Conservation (phyloP, 768 basidiomycete genomes). For the Mycena albidolilacea region DNA sequence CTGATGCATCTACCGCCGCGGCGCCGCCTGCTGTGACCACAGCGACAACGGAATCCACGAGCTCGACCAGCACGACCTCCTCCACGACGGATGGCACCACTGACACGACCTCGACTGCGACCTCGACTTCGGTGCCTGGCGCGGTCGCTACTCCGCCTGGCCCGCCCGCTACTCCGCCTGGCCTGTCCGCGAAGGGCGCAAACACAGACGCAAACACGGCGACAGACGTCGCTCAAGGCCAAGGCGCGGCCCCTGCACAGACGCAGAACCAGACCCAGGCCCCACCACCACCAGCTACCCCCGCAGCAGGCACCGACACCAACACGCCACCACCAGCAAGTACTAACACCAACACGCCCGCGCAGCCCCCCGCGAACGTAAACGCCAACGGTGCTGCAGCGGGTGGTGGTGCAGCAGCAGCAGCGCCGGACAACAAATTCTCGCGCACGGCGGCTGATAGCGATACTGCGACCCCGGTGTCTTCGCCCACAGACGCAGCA, state of each 20-base stretch:
- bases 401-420: conserved; percentile 12
- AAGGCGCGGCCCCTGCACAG: conserved; percentile 17
- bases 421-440: conserved; percentile 8
- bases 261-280: conserved; percentile 16
- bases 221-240: background rate
- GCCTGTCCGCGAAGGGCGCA: conserved; percentile 8
- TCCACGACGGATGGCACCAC: conserved; percentile 18
- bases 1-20: conserved; percentile 14
- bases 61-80: conserved; percentile 9
- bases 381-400: conserved; percentile 23
- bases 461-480: conserved; percentile 7
- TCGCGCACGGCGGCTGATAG: conserved; percentile 8
- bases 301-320: conserved; percentile 14
- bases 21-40: conserved; percentile 11
- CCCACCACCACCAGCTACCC: conserved; percentile 11
- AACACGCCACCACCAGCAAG: conserved; percentile 8
- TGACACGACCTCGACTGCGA: conserved; percentile 11
- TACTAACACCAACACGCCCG: conserved; percentile 8
- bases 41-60: conserved; percentile 4
- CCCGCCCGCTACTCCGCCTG: conserved; percentile 2
- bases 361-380: conserved; percentile 16
- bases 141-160: conserved; percentile 6
- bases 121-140: conserved; percentile 22
- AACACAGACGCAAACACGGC: conserved; percentile 10
- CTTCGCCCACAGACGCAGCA: conserved; percentile 20